A percentile compares a stretch with the other conserved stretches of the same genome.
phyloP scores from a whole-genome alignment of 257 asterid genomes.

The Leptodermis oblonga region DNA sequence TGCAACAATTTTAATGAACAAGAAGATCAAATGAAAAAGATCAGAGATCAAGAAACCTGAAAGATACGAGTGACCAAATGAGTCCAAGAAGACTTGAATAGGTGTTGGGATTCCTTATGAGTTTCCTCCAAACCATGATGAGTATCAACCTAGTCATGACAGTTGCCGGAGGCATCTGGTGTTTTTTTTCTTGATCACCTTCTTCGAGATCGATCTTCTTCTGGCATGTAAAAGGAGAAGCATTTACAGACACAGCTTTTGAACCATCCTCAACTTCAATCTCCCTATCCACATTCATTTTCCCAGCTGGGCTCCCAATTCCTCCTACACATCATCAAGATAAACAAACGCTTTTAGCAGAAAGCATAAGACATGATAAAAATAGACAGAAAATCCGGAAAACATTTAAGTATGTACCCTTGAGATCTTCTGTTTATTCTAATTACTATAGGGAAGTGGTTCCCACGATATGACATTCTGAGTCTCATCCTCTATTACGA shows the following conservation, averaged over 20 bases:
- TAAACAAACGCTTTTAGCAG: too few species aligned
- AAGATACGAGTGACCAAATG: constrained; percentile 81
- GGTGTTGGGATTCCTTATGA: constrained; percentile 91
- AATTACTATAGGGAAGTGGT: too few species aligned
- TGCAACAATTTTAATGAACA: background rate
- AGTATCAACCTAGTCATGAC: constrained; percentile 91
- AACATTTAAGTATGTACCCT: background rate
- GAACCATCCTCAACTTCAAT: constrained; percentile 50
- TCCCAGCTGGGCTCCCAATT: constrained; percentile 44
- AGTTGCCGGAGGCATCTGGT: constrained; percentile 92
- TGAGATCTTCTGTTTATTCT: too few species aligned
- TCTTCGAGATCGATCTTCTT: constrained; percentile 54
- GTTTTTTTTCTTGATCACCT: constrained; percentile 42
- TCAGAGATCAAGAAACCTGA: constrained; percentile 37
- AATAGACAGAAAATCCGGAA: too few species aligned
- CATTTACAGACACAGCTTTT: constrained; percentile 34
- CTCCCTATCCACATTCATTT: constrained; percentile 51
- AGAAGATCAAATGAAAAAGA: background rate
- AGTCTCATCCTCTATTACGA: too few species aligned
- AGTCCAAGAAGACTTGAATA: constrained; percentile 82
- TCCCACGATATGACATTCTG: too few species aligned
- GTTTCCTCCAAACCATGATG: constrained; percentile 95
- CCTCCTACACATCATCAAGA: constrained; percentile 31
- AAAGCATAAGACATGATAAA: too few species aligned
- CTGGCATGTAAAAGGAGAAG: constrained; percentile 56